Evolutionary conservation across 768 basidiomycete genomes (phyloP).

Genomic region (Rossbeevera mucosa): DNA sequence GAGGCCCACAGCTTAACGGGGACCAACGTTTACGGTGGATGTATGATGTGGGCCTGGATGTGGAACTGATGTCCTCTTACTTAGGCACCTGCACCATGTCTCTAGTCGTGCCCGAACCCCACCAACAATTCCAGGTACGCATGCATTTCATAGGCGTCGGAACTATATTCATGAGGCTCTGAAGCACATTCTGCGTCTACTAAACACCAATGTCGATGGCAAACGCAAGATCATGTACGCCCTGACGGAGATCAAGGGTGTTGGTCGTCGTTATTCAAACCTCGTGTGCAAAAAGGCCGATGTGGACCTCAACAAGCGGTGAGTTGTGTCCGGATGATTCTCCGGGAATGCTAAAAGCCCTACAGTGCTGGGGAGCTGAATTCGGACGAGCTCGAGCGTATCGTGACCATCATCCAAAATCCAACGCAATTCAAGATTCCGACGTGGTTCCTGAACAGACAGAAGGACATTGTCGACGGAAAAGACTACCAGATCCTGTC

Average conservation of each 20-base stretch:
- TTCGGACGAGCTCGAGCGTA: constrained; percentile 97
- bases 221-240: constrained; percentile 99
- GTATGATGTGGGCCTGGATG: constrained; percentile 9
- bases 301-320: constrained; percentile 99
- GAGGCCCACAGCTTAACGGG: background rate
- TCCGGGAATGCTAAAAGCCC: constrained; percentile 4
- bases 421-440: constrained; percentile 99
- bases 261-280: constrained; percentile 97
- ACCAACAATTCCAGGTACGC: constrained; percentile 90
- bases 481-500: constrained; percentile 95
- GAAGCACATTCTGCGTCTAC: constrained; percentile 97
- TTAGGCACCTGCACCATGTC: constrained; percentile 58
- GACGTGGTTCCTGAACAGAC: constrained; percentile 98
- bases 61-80: constrained; percentile 12
- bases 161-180: constrained; percentile 5
- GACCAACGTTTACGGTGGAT: constrained; percentile 18
- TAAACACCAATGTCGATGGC: constrained; percentile 99
- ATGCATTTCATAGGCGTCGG: background rate
- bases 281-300: constrained; percentile 99
- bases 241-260: constrained; percentile 99
- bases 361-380: constrained; percentile 95
- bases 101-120: constrained; percentile 92
- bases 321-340: constrained; percentile 26
- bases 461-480: constrained; percentile 96
- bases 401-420: constrained; percentile 99